Percentiles rank a stretch among this genome's conserved stretches.
Evolutionary conservation across 2,329 filamentous ascomycete genomes (phyloP).

Genomic region (Fusarium sp.): DNA sequence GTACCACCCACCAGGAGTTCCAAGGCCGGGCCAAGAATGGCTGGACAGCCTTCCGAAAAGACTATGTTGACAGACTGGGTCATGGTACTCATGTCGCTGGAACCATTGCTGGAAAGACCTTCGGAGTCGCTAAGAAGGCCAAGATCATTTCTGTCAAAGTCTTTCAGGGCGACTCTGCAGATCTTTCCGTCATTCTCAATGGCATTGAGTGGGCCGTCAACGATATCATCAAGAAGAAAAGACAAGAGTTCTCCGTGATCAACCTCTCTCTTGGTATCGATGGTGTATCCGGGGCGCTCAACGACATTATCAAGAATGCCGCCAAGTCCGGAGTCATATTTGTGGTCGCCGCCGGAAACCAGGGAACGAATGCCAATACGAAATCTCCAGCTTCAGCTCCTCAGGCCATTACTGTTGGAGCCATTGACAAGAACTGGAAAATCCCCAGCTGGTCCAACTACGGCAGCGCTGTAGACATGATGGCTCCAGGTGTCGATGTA

Average conservation of each 20-base stretch:
- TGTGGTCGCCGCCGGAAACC: conserved; percentile 65
- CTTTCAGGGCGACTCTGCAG: conserved; percentile 45
- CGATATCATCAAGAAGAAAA: conserved; percentile 53
- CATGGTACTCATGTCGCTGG: conserved; percentile 56
- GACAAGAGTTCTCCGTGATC: conserved; percentile 56
- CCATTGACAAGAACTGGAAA: conserved; percentile 50
- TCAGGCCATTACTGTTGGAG: conserved; percentile 47
- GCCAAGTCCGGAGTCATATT: conserved; percentile 58
- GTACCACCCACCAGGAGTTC: conserved; percentile 62
- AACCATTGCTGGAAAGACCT: conserved; percentile 48
- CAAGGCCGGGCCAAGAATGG: conserved; percentile 57
- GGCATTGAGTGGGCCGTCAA: conserved; percentile 55
- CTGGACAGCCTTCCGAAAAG: conserved; percentile 40
- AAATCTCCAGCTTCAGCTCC: conserved; percentile 46
- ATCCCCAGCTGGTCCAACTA: conserved; percentile 61
- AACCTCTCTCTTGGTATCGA: conserved; percentile 64
- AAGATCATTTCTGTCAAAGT: conserved; percentile 58
- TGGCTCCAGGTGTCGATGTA: conserved; percentile 59
- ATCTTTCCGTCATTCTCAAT: conserved; percentile 45
- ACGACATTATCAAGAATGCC: conserved; percentile 58
- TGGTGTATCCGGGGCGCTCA: conserved; percentile 54
- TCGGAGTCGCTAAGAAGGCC: conserved; percentile 55
- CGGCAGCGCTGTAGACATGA: conserved; percentile 58
- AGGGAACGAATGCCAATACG: conserved; percentile 40
- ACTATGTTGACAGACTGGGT: conserved; percentile 46